A percentile compares a stretch with the other conserved stretches of the same genome.
Evolutionary conservation across 2,329 filamentous ascomycete genomes (phyloP).

Genomic region (Metarhizium guizhouense): DNA sequence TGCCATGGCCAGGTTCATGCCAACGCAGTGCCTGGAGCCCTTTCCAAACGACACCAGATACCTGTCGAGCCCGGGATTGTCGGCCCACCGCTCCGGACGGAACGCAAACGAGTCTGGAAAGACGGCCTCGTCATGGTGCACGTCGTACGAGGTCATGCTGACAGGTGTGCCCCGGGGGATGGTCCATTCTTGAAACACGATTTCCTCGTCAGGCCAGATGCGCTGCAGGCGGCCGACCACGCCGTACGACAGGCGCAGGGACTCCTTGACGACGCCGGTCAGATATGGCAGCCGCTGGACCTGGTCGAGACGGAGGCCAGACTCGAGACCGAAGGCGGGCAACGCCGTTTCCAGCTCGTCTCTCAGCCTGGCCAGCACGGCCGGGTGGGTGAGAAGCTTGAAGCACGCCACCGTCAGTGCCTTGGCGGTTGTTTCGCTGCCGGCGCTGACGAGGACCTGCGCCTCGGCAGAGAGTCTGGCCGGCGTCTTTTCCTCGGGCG

Average conservation of each 20-base stretch:
- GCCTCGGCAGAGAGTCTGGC: background rate
- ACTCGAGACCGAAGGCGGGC: background rate
- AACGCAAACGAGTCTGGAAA: constrained; percentile 4
- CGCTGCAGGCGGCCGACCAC: background rate
- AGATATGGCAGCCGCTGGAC: background rate
- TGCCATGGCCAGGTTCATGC: too few relatives aligned
- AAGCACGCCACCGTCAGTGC: background rate
- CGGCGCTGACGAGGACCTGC: background rate
- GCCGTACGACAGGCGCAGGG: background rate
- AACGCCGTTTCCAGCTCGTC: background rate
- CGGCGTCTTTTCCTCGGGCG: background rate
- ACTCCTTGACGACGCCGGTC: background rate
- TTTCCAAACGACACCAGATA: too few relatives aligned
- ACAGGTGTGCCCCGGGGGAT: background rate
- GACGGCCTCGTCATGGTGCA: constrained; percentile 1
- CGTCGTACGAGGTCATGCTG: background rate
- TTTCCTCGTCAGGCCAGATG: background rate
- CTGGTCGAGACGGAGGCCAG: too few relatives aligned
- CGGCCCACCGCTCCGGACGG: constrained; percentile 3
- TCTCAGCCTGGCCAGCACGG: background rate
- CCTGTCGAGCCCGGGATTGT: background rate
- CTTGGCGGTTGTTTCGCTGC: background rate
- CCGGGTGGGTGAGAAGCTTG: background rate
- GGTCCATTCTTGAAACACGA: background rate
- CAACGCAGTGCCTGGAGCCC: too few relatives aligned